These are phyloP conservation scores for Fusarium phyllophilum DNA, from an alignment of 2,329 filamentous ascomycete genomes.

Conservation along the genomic window DNA sequence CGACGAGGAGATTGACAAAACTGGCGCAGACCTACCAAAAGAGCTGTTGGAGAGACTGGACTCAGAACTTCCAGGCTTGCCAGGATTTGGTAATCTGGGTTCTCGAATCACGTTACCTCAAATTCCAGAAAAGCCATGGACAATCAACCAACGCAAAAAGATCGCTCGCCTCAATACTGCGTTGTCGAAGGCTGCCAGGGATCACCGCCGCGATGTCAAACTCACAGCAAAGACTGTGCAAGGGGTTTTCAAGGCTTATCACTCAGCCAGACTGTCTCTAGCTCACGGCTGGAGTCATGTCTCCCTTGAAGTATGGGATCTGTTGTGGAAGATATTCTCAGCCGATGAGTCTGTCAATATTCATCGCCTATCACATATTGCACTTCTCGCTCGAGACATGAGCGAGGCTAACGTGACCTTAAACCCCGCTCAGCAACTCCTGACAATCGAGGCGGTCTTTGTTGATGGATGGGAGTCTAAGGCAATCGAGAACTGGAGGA, in stretches of 20 bases:
- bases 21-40: conserved; percentile 46
- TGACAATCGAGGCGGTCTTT: conserved; percentile 76
- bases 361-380: conserved; percentile 69
- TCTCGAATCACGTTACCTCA: conserved; percentile 46
- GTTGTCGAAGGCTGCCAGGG: conserved; percentile 44
- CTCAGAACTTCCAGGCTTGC: conserved; percentile 42
- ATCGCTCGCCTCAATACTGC: conserved; percentile 50
- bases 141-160: conserved; percentile 52
- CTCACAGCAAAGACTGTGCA: conserved; percentile 51
- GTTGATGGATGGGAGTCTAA: conserved; percentile 67
- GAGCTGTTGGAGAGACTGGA: conserved; percentile 49
- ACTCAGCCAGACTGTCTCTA: conserved; percentile 56
- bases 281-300: conserved; percentile 62
- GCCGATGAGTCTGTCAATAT: conserved; percentile 60
- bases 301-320: conserved; percentile 69
- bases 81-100: conserved; percentile 39
- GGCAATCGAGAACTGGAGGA: conserved; percentile 72
- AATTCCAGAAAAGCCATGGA: conserved; percentile 52
- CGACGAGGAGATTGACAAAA: conserved; percentile 49
- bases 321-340: conserved; percentile 72
- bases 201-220: conserved; percentile 43
- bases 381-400: conserved; percentile 73
- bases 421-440: conserved; percentile 66
- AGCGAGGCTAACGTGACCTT: conserved; percentile 65
- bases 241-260: conserved; percentile 62